Base-by-base conservation (phyloP, 371 early-diverging fungal species). In the Mucor irregularis region DNA sequence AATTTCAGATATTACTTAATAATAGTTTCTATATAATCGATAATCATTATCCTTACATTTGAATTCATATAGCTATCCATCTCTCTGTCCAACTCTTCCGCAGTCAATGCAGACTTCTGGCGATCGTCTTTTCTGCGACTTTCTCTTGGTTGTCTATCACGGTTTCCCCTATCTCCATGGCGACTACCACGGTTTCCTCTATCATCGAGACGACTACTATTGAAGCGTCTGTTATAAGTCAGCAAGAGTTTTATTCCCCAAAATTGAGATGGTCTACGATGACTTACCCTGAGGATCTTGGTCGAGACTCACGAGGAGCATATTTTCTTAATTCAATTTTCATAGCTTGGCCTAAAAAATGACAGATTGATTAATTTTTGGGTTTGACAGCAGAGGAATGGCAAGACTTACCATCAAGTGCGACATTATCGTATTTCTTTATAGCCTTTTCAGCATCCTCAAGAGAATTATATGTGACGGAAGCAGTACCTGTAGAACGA, bases 21-120 rank as follows among this genome's bases (percentile, higher is more conserved):
- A 16, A 8, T 21, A 9, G 1, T 4, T 11, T 14, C 16, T 17
- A 6, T 26, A 38, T 16, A 16, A 16, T 19, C 3, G 22, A 14
- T 13, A 19, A 19, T 21, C 21, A 47, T 10, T 21, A 4, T 29
- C 47, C 46, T 54, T 51, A 58, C 59, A 17, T 43, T 58, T 40
- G 59, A 55, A 14, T 64, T 61, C 74, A 74, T 74, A 34, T 74
- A 74, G n/a, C 53, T 64, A n/a, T 74, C 74, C 74, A 74, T 71
- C 49, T 74, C 71, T 38, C 64, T 59, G 53, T 74, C 74, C 34
- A 74, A 53, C 34, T 74, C 71, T 22, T 58, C 62, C 25, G 57
- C 71, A 17, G 59, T 42, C 26, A 31, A 29, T 31, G 17, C 22
- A 33, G 53, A 57, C 42, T 52, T 52, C 42, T 28, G 38, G 16